phyloP scores from a whole-genome alignment of 306 rosid species.

The Dryas drummondii region DNA sequence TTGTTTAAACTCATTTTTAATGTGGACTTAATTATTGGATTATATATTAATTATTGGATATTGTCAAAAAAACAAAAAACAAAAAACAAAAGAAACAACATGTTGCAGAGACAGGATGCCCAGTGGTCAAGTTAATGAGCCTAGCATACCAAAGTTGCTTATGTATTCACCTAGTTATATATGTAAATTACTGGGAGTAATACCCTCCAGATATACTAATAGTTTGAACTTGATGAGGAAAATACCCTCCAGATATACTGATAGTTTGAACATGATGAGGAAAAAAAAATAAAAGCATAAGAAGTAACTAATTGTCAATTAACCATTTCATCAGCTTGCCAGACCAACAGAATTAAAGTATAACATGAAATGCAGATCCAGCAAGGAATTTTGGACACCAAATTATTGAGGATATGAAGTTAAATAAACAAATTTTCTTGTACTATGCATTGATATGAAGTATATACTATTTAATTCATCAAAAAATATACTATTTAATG shows the following conservation, averaged over 20 bases:
- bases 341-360: neutral
- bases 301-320: neutral
- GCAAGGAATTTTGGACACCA: neutral
- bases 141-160: no score
- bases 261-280: neutral
- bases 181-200: no score
- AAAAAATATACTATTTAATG: neutral
- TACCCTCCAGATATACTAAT: neutral
- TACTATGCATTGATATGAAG: neutral
- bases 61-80: no score
- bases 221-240: neutral
- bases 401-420: neutral
- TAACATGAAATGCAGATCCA: neutral
- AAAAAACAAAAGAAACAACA: no score
- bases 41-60: no score
- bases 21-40: no score
- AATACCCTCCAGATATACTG: neutral
- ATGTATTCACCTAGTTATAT: no score
- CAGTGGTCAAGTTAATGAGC: no score
- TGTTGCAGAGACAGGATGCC: no score
- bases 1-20: no score
- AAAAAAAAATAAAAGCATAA: neutral
- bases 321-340: neutral
- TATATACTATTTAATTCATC: neutral
- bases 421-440: neutral